Evolutionary conservation across 1,284 basidiomycete species (phyloP).

Genomic region (Filobasidium uniguttulatum): DNA sequence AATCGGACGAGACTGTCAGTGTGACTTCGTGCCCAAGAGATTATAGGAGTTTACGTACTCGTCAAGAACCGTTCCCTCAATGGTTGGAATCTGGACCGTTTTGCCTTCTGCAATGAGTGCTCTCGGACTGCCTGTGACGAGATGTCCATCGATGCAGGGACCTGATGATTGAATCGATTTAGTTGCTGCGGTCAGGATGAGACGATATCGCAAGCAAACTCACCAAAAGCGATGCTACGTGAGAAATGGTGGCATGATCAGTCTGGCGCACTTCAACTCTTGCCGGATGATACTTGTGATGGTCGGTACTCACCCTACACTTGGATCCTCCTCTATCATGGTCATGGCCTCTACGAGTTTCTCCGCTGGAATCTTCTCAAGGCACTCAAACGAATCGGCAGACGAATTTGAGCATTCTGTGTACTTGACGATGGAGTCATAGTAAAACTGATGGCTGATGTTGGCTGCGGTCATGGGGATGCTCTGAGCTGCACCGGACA

Average conservation of each 20-base stretch:
- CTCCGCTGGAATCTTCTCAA: too few relatives aligned
- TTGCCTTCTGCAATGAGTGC: slow-evolving; percentile 23
- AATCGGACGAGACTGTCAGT: not conserved
- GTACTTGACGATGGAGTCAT: slow-evolving; percentile 20
- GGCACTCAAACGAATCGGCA: too few relatives aligned
- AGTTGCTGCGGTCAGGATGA: too few relatives aligned
- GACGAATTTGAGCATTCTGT: slow-evolving; percentile 16
- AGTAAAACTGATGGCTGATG: slow-evolving; percentile 23
- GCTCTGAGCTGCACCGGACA: slow-evolving; percentile 30
- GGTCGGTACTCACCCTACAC: too few relatives aligned
- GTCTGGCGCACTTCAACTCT: too few relatives aligned
- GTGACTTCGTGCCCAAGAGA: not conserved
- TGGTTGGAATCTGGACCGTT: slow-evolving; percentile 31
- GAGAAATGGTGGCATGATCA: too few relatives aligned
- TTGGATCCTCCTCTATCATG: too few relatives aligned
- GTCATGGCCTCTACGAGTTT: too few relatives aligned
- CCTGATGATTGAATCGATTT: too few relatives aligned
- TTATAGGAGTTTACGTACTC: slow-evolving; percentile 27
- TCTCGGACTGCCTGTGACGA: slow-evolving; percentile 27
- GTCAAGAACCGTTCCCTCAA: slow-evolving; percentile 31
- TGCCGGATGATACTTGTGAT: too few relatives aligned
- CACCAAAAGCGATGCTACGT: too few relatives aligned
- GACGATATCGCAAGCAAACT: too few relatives aligned
- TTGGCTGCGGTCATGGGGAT: slow-evolving; percentile 21
- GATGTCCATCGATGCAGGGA: slow-evolving; percentile 30